Evolutionary conservation across 495 filamentous ascomycete genomes (phyloP).

Genomic region (Pyrenopolyporus hunteri): DNA sequence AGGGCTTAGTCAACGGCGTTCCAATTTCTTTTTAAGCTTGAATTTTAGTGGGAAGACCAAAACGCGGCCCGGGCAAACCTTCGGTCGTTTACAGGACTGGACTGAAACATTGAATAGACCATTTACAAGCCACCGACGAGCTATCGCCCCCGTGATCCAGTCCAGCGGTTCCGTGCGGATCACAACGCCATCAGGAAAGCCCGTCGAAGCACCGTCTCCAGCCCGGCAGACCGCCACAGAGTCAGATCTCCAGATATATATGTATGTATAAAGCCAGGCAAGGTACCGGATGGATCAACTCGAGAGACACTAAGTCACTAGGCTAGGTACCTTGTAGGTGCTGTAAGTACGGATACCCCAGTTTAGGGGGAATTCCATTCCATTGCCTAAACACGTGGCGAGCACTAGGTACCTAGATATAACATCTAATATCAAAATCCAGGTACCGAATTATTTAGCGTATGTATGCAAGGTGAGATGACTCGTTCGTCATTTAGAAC

Average conservation of each 20-base stretch:
- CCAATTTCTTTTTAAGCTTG: constrained; percentile 38
- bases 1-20: constrained; percentile 38
- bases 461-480: constrained; percentile 21
- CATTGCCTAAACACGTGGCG: constrained; percentile 37
- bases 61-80: constrained; percentile 40
- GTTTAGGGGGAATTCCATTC: constrained; percentile 12
- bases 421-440: constrained; percentile 25
- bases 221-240: constrained; percentile 6
- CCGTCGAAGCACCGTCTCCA: constrained; percentile 16
- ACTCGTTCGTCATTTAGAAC: constrained; percentile 33
- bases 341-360: constrained; percentile 25
- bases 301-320: no score
- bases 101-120: constrained; percentile 32
- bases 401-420: constrained; percentile 19
- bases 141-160: constrained; percentile 21
- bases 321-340: no score
- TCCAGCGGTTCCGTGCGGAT: constrained; percentile 26
- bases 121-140: constrained; percentile 35
- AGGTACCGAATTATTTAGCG: constrained; percentile 28
- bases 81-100: constrained; percentile 41
- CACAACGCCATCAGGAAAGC: constrained; percentile 25
- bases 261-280: no score
- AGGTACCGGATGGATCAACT: no score
- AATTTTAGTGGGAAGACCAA: constrained; percentile 30
- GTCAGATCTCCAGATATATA: not conserved